Evolutionary conservation across 352 stramenopile species (phyloP), one percentile per base, ranked within the genome.

Genomic region (Globisporangium spiculum): DNA sequence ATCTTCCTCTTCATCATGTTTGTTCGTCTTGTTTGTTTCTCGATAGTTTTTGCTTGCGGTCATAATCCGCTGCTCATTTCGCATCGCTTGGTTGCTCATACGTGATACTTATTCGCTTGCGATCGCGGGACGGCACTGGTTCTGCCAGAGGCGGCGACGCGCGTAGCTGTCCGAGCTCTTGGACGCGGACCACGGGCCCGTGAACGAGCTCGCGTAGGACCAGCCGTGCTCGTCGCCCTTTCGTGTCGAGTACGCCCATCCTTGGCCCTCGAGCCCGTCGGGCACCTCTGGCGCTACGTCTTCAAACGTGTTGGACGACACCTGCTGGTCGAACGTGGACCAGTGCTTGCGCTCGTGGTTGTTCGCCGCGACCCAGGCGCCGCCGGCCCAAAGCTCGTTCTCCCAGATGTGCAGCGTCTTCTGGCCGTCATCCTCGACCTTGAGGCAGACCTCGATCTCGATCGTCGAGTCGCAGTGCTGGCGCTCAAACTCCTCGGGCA

Each of bases 71-170:
- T 30, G 55, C 30, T 46, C 55, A 22, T 46, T 32, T 32, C 30
- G 30, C 30, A 32, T 32, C 30, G 0, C 30, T 32, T 32, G 30
- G 30, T 32, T 32, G 30, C 30, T 32, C 4, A 32, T 1, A 32
- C 30, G 30, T 32, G 30, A 32, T 32, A 32, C 24, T 36, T 67
- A 86, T 60, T 86, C 78, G 65, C 72, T 81, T 12, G 78, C 78
- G 48, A 86, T 63, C 10, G 76, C 76, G 26, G 79, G 79, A 16
- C 79, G 77, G 74, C 83, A 91, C 57, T 89, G 76, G 66, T 91
- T 91, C 64, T 90, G 80, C 84, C 84, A 92, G 60, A 90, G 72
- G 69, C 84, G 81, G 60, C 84, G 80, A 41, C 83, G 83, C 44
- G 75, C 79, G 54, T 84, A 91, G 38, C 64, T 71, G 26, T 68